Percentiles rank a stretch among this genome's conserved stretches.
These are phyloP conservation scores for Veloporphyrellus conicus DNA, from an alignment of 1,284 basidiomycete species.

Conservation along the genomic window DNA sequence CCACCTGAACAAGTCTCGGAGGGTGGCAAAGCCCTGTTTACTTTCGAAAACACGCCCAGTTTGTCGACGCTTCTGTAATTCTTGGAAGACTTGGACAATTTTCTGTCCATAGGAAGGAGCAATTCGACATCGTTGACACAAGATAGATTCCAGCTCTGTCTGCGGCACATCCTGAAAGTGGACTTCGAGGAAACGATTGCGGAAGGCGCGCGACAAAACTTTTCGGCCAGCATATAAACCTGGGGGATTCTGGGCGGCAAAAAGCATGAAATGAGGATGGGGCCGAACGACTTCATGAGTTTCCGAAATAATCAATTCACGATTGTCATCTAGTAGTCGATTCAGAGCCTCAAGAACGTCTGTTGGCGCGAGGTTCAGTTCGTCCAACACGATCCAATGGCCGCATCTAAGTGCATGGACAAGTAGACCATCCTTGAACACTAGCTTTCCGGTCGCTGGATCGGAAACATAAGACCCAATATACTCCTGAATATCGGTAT, in stretches of 20 bases:
- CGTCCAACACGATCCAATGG: constrained; percentile 98
- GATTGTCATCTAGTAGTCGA: constrained; percentile 94
- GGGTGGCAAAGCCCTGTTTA: constrained; percentile 93
- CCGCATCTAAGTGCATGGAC: constrained; percentile 90
- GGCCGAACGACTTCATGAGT: constrained; percentile 93
- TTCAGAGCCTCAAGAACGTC: constrained; percentile 98
- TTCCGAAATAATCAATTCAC: constrained; percentile 94
- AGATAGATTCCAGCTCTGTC: constrained; percentile 87
- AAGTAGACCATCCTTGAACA: constrained; percentile 91
- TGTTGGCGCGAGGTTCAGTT: constrained; percentile 95
- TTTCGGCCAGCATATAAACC: constrained; percentile 97
- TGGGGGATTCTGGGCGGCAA: constrained; percentile 97
- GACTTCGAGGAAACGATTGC: constrained; percentile 98
- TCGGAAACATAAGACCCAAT: constrained; percentile 96
- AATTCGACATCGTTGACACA: constrained; percentile 85
- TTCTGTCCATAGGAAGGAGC: constrained; percentile 89
- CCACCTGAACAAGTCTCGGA: constrained; percentile 98
- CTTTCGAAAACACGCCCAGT: constrained; percentile 93
- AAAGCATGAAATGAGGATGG: constrained; percentile 96
- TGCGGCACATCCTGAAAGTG: constrained; percentile 98
- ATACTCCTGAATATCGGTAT: constrained; percentile 99
- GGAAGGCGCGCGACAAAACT: constrained; percentile 91
- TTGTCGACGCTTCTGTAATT: constrained; percentile 90
- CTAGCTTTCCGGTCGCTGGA: constrained; percentile 84
- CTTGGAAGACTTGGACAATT: constrained; percentile 90